Evolutionary conservation across 192 early-diverging fungal genomes (phyloP).

Genomic region (Powellomyces hirtus): DNA sequence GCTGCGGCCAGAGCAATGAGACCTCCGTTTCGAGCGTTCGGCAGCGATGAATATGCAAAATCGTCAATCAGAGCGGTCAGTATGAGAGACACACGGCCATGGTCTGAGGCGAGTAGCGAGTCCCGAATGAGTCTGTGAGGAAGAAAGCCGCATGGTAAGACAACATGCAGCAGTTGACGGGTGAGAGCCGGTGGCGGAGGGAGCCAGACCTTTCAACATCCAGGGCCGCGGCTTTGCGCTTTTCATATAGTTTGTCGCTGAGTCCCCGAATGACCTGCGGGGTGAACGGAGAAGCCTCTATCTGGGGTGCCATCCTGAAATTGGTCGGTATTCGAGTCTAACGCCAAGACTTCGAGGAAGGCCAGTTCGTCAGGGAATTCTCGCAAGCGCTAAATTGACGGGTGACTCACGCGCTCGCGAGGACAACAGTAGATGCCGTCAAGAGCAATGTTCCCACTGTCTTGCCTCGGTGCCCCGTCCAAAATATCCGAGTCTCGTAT

Average conservation of each 20-base stretch:
- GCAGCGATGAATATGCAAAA: slow-evolving; percentile 82
- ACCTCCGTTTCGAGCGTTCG: slow-evolving; percentile 88
- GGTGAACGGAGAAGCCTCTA: slow-evolving; percentile 27
- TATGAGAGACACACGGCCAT: slow-evolving; percentile 42
- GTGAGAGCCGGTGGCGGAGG: too few relatives aligned
- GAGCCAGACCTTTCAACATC: slow-evolving; percentile 77
- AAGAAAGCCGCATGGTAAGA: background rate
- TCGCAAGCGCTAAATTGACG: too few relatives aligned
- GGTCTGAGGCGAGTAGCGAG: slow-evolving; percentile 6
- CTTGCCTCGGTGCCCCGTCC: too few relatives aligned
- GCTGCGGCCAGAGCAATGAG: slow-evolving; percentile 85
- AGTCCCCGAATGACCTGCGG: slow-evolving; percentile 68
- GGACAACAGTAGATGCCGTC: too few relatives aligned
- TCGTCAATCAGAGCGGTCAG: slow-evolving; percentile 79
- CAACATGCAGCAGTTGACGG: background rate
- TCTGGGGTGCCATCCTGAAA: slow-evolving; percentile 1
- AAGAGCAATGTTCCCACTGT: too few relatives aligned
- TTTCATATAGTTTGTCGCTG: slow-evolving; percentile 90
- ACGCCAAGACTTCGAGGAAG: too few relatives aligned
- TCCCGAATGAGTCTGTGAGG: slow-evolving; percentile 37
- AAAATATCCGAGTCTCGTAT: too few relatives aligned
- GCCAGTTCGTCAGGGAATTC: too few relatives aligned
- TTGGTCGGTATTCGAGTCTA: too few relatives aligned
- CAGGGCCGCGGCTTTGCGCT: slow-evolving; percentile 85
- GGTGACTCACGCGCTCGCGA: too few relatives aligned